These are phyloP conservation scores for Nothomitra cinnamomea DNA, from an alignment of 2,329 filamentous ascomycete genomes.

Conservation along the genomic window DNA sequence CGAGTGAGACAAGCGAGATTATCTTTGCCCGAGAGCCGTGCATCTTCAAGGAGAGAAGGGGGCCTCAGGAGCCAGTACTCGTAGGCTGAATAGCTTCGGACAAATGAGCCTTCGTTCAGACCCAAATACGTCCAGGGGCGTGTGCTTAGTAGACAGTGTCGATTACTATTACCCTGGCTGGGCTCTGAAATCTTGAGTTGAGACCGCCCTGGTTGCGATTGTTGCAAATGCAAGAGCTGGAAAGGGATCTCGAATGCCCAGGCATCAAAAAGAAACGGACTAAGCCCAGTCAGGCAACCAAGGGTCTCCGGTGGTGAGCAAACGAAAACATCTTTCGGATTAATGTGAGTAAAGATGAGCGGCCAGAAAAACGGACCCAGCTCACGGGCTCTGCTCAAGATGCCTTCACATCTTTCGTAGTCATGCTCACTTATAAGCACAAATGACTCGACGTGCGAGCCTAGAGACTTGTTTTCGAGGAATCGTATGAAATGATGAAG, in stretches of 20 bases:
- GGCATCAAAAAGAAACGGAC: constrained; percentile 24
- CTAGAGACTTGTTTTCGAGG: not conserved
- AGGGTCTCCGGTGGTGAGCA: constrained; percentile 45
- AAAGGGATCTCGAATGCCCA: constrained; percentile 48
- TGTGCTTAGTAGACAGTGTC: constrained; percentile 33
- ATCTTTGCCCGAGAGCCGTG: too few relatives aligned
- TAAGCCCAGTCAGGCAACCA: constrained; percentile 32
- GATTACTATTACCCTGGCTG: not conserved
- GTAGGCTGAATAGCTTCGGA: constrained; percentile 53
- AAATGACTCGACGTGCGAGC: not conserved
- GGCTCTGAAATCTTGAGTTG: constrained; percentile 14
- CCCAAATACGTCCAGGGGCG: constrained; percentile 46
- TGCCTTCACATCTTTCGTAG: not conserved
- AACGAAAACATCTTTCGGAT: constrained; percentile 37
- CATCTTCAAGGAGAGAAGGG: too few relatives aligned
- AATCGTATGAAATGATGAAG: not conserved
- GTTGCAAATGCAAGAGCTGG: constrained; percentile 38
- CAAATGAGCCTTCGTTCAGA: constrained; percentile 60
- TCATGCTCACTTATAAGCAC: not conserved
- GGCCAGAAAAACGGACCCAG: not conserved
- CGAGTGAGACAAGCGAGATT: too few relatives aligned
- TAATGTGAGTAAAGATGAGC: constrained; percentile 14
- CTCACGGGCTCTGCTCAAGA: not conserved
- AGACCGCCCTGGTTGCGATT: constrained; percentile 1
- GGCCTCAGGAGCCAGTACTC: constrained; percentile 41